phyloP scores from a whole-genome alignment of 1,139 yeast species.

The Geotrichum siamense region DNA sequence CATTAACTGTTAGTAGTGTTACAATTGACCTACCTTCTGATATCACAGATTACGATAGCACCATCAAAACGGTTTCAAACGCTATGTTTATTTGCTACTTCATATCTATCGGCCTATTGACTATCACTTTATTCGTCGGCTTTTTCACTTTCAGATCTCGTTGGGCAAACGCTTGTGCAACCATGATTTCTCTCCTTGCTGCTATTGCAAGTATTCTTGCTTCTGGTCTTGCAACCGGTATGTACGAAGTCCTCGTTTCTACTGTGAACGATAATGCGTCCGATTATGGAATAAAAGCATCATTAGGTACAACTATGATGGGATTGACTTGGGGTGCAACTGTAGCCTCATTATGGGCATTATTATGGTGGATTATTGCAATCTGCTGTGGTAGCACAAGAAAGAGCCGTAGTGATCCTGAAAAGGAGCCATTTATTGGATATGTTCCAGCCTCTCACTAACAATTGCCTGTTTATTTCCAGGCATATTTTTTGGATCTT shows the following conservation, averaged over 20 bases:
- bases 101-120: slow-evolving; percentile 39
- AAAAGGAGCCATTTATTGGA: slow-evolving; percentile 29
- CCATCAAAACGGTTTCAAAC: slow-evolving; percentile 38
- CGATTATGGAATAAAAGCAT: slow-evolving; percentile 39
- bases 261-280: slow-evolving; percentile 36
- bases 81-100: slow-evolving; percentile 44
- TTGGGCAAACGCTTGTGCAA: slow-evolving; percentile 32
- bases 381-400: slow-evolving; percentile 39
- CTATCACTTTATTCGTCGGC: slow-evolving; percentile 40
- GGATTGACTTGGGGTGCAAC: slow-evolving; percentile 44
- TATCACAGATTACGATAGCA: slow-evolving; percentile 30
- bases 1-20: slow-evolving; percentile 33
- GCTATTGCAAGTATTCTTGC: slow-evolving; percentile 27
- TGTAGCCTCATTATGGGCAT: slow-evolving; percentile 36
- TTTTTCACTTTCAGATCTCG: slow-evolving; percentile 36
- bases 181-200: slow-evolving; percentile 28
- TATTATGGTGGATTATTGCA: slow-evolving; percentile 38
- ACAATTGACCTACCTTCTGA: slow-evolving; percentile 21
- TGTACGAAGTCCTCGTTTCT: slow-evolving; percentile 34
- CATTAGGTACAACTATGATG: slow-evolving; percentile 35
- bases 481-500: too few species aligned
- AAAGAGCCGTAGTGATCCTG: slow-evolving; percentile 19
- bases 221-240: slow-evolving; percentile 43
- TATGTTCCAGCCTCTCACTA: slow-evolving; percentile 22
- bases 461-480: too few species aligned